Evolutionary conservation across 2,329 filamentous ascomycete species (phyloP), one percentile per base, ranked within the genome.

Genomic region (Fonsecaea monophora): DNA sequence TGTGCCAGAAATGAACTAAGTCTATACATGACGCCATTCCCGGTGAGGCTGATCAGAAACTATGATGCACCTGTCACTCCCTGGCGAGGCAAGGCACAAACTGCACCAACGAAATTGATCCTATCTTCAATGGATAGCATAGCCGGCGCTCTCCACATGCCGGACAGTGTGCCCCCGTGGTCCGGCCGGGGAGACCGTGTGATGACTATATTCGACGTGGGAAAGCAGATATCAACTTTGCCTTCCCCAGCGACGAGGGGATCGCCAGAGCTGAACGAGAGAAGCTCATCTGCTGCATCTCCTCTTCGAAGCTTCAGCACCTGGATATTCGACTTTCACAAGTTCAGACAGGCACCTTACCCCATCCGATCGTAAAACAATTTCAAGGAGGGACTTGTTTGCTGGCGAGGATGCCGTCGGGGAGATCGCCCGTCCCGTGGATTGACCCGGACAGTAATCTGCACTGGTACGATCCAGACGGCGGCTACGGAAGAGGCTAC

Each of bases 401-500:
- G 54, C 34, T 30, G 9, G 18, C 45, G 45, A 50, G 21, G 45
- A 50, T 50, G 45, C 45, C 18, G 21, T 21, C 18, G 21, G 30
- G 45, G 4, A 50, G 45, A 30, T 50, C 18, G 4, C 45, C 45
- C 10, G 30, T 50, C 25, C 45, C 45, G 45, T 50, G 45, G 45
- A 25, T 50, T 21, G 45, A 50, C 45, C 21, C 4, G 18, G 54
- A 57, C 34, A 57, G 34, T n/a, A 60, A 50, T 32, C 30, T 53
- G 25, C n/a, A 53, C 61, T 35, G 18, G 54, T 45, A 50, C 12
- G 45, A 50, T 25, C 45, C 45, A 13, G 45, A 50, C 9, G 10
- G 8, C 18, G 45, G 45, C 45, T 30, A 25, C 21, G 25, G 45
- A 13, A 25, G 45, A 21, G 5, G 45, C 21, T 30, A 50, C 21